Base-by-base conservation (phyloP, 106 monocot species). In the Dendrobium nobile region DNA sequence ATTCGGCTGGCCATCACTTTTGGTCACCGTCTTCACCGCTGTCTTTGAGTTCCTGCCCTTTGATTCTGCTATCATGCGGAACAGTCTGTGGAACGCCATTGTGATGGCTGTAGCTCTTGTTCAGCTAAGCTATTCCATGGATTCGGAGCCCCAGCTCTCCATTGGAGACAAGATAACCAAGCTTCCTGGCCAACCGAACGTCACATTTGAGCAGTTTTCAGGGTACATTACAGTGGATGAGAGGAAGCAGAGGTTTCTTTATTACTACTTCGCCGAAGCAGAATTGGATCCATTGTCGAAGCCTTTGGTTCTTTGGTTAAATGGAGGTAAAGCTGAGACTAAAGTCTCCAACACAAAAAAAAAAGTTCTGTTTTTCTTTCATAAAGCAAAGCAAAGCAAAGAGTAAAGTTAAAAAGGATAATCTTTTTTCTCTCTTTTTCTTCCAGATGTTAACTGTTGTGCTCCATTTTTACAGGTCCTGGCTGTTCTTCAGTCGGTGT, bases 401-500 rank as follows among this genome's bases (percentile, higher is more conserved):
- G 78, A 56, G 74, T 41, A 74, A 78, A 59, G 59, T 56, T 54
- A 22, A 17, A 51, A 51, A 51, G 51, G 51, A 51, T 51, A 65
- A 24, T 8, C 48, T 51, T 81, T 59, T 78, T 2, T 45, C 48
- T 55, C 64, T 54, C 18, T 15, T 4, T 59, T 11, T 28, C 11
- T 26, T 20, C 54, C 26, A n/a, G 13, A 33, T 56, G 37, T 41
- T 79, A 44, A 74, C 20, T 80, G 75, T 20, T 59, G 47, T 20
- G 43, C 64, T 86, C 22, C 20, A 41, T 81, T 51, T 83, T 61
- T 84, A 22, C 73, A 99, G 98, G 98, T 2, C 98, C 98, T 79
- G 98, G 98, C 37, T 99, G 98, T 56, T 99, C 98, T 67, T 99
- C 98, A 26, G 85, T 99, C 51, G 98, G 98, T 80, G 95, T 99